These are phyloP conservation scores for Eucalyptus tenuipes DNA, from an alignment of 345 rosid genomes.

Conservation along the genomic window DNA sequence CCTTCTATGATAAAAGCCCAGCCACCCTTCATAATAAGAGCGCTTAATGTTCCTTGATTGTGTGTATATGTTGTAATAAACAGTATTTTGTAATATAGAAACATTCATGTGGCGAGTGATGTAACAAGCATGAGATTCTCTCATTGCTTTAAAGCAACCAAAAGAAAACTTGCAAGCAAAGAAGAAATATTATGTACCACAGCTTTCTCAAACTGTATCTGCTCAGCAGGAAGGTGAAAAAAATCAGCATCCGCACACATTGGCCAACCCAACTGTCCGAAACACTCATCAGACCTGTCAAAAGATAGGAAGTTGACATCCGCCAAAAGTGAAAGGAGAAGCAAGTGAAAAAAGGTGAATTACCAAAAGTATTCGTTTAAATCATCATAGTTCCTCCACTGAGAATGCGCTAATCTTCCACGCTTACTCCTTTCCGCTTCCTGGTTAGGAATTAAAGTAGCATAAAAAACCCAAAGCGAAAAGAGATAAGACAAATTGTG, in stretches of 20 bases:
- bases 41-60: not conserved
- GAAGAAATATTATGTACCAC: conserved; percentile 30
- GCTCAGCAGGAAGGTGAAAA: conserved; percentile 38
- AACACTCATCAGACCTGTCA: conserved; percentile 90
- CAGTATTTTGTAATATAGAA: not conserved
- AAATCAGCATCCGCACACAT: conserved; percentile 97
- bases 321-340: not conserved
- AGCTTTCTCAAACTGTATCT: conserved; percentile 26
- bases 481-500: not conserved
- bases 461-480: not conserved
- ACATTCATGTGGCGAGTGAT: not conserved
- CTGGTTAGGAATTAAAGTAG: conserved; percentile 21
- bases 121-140: not conserved
- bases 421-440: conserved; percentile 72
- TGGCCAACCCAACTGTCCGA: conserved; percentile 83
- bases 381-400: conserved; percentile 98
- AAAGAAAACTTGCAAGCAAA: not conserved
- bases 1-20: not conserved
- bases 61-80: not conserved
- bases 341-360: not conserved
- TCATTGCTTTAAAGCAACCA: not conserved
- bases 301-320: not conserved
- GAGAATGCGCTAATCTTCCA: conserved; percentile 91
- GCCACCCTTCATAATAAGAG: not conserved
- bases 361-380: conserved; percentile 96